Conservation (phyloP, 2,329 filamentous ascomycete genomes). For the Dactylonectria estremocensis region DNA sequence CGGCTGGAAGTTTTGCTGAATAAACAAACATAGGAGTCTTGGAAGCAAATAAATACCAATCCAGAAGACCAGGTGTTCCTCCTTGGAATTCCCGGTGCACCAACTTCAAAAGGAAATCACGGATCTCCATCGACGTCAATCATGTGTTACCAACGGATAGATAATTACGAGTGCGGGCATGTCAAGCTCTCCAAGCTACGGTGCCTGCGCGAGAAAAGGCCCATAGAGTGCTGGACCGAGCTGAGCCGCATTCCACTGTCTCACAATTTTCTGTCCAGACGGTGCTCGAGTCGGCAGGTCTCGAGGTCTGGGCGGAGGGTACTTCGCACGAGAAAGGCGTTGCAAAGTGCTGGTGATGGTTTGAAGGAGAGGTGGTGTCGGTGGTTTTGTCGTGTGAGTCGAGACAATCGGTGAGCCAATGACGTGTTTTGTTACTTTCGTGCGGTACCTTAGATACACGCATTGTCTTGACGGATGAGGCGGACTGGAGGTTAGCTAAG, state of each 20-base stretch:
- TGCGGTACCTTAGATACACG: neutral
- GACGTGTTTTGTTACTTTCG: neutral
- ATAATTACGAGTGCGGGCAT: slow-evolving; percentile 49
- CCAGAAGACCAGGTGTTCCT: too few relatives aligned
- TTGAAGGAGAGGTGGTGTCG: slow-evolving; percentile 12
- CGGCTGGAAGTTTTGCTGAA: neutral
- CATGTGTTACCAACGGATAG: slow-evolving; percentile 26
- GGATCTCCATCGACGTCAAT: neutral
- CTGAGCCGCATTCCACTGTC: slow-evolving; percentile 10
- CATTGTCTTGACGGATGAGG: neutral
- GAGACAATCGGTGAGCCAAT: neutral
- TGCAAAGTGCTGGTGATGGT: slow-evolving; percentile 2
- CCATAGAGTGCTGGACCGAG: slow-evolving; percentile 7
- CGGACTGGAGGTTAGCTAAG: neutral
- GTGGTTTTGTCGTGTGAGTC: neutral
- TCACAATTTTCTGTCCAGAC: slow-evolving; percentile 3
- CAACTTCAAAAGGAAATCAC: neutral
- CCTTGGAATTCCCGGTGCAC: neutral
- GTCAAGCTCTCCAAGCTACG: slow-evolving; percentile 45
- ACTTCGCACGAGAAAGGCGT: neutral
- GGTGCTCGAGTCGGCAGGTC: slow-evolving; percentile 4
- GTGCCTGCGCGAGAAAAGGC: slow-evolving; percentile 38
- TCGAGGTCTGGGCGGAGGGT: neutral
- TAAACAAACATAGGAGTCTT: neutral
- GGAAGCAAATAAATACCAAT: neutral